Evolutionary conservation across 106 monocot species (phyloP), one percentile per base, ranked within the genome.

Genomic region (Dendrobium officinale): DNA sequence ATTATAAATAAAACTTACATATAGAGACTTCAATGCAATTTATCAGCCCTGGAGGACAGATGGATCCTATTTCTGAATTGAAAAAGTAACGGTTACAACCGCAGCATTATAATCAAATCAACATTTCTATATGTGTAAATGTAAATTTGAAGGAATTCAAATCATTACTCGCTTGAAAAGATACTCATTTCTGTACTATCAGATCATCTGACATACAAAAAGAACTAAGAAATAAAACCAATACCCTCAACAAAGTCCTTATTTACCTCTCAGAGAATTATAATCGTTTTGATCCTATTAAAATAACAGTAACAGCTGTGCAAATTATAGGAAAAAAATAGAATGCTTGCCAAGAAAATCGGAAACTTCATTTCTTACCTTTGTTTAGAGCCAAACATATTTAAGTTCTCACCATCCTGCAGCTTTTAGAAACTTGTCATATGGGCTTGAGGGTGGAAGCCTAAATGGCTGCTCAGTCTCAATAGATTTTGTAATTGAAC

Each of bases 391-490:
- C 4, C 61, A 61, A 13, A 22, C 5, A 6, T n/a, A 20, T 61
- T n/a, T 58, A 68, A 13, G 37, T 74, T 76, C 49, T 76, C 76
- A 76, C 48, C 90, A 89, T 49, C 97, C 97, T 31, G 91, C 95
- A 40, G 95, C 98, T 90, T 86, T 94, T 81, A 98, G 67, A 85
- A 98, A 98, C 79, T 98, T 98, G 80, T 98, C 98, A 31, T 89
- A 98, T 6, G 98, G 98, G 82, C 98, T 98, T 42, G 98, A 79
- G 31, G 98, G 98, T 9, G 98, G 98, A 15, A 98, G 84, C 83
- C 91, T 84, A 82, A 98, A 93, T 55, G 95, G 91, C 27, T 81
- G 82, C 59, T 95, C 89, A 55, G 85, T 78, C 77, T 86, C 95
- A 18, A 72, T 75, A 6, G 82, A 81, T 26, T 68, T 41, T 67